phyloP scores from a whole-genome alignment of 306 rosid species.

The Delonix regia region DNA sequence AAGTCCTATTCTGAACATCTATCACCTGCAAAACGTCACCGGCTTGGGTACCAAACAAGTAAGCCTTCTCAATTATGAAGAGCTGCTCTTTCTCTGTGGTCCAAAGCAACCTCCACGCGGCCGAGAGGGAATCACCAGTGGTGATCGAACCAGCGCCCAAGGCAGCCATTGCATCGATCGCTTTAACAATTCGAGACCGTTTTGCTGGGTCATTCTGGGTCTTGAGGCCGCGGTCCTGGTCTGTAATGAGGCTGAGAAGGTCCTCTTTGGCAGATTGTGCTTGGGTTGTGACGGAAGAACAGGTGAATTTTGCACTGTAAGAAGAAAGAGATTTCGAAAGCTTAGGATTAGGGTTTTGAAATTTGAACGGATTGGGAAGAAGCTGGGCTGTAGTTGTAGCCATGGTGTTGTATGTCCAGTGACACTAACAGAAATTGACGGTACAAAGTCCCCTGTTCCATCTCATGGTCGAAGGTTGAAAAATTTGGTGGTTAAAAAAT shows the following conservation, averaged over 20 bases:
- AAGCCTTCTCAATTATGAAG: conserved; percentile 77
- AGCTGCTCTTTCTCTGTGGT: conserved; percentile 98
- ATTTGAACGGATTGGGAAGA: conserved; percentile 36
- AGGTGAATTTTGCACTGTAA: conserved; percentile 41
- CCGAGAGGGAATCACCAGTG: conserved; percentile 66
- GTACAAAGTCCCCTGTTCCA: not conserved
- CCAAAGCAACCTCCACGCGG: conserved; percentile 91
- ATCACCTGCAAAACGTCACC: conserved; percentile 95
- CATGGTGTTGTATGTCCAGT: conserved; percentile 38
- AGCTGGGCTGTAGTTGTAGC: conserved; percentile 40
- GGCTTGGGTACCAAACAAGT: conserved; percentile 69
- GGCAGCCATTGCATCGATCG: conserved; percentile 61
- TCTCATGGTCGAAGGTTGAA: conserved; percentile 22
- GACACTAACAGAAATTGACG: not conserved
- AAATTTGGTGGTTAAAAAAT: conserved; percentile 27
- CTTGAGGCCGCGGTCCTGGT: conserved; percentile 79
- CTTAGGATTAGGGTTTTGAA: conserved; percentile 26
- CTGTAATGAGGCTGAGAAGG: conserved; percentile 75
- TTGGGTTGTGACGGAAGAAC: conserved; percentile 63
- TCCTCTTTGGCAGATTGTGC: conserved; percentile 57
- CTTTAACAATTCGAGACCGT: conserved; percentile 57
- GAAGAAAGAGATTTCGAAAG: conserved; percentile 12
- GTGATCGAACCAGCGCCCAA: conserved; percentile 55
- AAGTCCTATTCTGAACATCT: conserved; percentile 57
- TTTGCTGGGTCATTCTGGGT: conserved; percentile 58